A percentile compares a stretch with the other conserved stretches of the same genome.
Evolutionary conservation across 139 green algal genomes (phyloP).

Genomic region (Chlorella vulgaris): DNA sequence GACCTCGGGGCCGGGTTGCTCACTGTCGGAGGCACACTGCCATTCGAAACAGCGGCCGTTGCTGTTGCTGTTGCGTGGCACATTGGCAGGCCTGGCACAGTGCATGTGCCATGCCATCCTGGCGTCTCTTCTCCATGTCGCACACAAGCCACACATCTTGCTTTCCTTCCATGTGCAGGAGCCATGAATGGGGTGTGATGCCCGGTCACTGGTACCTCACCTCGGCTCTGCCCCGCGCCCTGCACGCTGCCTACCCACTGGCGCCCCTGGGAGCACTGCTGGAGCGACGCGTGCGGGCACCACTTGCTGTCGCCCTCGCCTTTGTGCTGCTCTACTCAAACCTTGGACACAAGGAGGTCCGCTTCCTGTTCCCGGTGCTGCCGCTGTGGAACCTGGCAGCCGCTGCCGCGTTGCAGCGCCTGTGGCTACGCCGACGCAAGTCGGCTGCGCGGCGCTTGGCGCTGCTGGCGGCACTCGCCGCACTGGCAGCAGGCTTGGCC

Average conservation of each 20-base stretch:
- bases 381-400: constrained; percentile 80
- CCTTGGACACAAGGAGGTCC: constrained; percentile 81
- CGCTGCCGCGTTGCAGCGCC: constrained; percentile 48
- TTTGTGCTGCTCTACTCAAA: constrained; percentile 80
- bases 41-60: too few relatives aligned
- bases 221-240: constrained; percentile 64
- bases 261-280: constrained; percentile 48
- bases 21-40: too few relatives aligned
- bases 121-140: too few relatives aligned
- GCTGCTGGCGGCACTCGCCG: neutral
- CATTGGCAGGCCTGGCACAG: too few relatives aligned
- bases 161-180: too few relatives aligned
- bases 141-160: too few relatives aligned
- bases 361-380: constrained; percentile 84
- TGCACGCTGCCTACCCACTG: constrained; percentile 59
- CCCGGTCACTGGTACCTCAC: constrained; percentile 76
- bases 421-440: constrained; percentile 28
- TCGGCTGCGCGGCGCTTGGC: neutral
- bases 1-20: too few relatives aligned
- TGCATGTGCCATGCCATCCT: too few relatives aligned
- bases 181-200: constrained; percentile 76
- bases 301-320: constrained; percentile 30
- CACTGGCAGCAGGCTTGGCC: constrained; percentile 11
- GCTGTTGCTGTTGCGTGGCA: neutral
- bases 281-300: constrained; percentile 37